Conservation (phyloP, 2,329 filamentous ascomycete species). For the Penicillium decumbens region DNA sequence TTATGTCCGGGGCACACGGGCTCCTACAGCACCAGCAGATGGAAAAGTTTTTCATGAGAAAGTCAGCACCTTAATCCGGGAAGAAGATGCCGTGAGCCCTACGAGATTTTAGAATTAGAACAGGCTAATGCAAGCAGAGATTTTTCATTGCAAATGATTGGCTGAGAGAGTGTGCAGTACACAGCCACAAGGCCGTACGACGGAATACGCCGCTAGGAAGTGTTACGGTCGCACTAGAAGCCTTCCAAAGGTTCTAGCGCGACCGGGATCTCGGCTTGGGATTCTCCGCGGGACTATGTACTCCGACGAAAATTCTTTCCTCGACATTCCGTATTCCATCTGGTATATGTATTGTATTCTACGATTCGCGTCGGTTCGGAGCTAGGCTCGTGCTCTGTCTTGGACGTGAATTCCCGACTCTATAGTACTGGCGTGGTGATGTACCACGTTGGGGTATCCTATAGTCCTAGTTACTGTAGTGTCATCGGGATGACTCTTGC, state of each 20-base stretch:
- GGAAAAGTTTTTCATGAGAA: conserved; percentile 15
- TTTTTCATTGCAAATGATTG: conserved; percentile 19
- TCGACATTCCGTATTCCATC: neutral
- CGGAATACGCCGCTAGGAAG: conserved; percentile 4
- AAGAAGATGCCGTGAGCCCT: conserved; percentile 5
- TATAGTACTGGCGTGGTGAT: neutral
- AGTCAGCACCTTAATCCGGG: conserved; percentile 22
- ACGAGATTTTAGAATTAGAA: conserved; percentile 17
- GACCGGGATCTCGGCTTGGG: conserved; percentile 9
- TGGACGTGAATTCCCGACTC: neutral
- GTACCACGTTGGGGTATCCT: neutral
- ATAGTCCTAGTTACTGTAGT: neutral
- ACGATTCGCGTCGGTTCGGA: neutral
- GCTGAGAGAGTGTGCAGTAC: conserved; percentile 3
- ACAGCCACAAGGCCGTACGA: conserved; percentile 19
- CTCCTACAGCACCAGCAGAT: conserved; percentile 5
- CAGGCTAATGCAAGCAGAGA: conserved; percentile 22
- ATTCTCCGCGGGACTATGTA: neutral
- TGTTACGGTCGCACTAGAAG: conserved; percentile 7
- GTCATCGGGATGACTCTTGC: neutral
- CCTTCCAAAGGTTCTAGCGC: conserved; percentile 14
- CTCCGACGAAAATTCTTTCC: conserved; percentile 2
- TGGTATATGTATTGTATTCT: neutral
- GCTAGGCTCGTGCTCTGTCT: neutral
- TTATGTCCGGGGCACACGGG: neutral